Evolutionary conservation across 2,329 filamentous ascomycete species (phyloP).

Genomic region (Aspergillus sp.): DNA sequence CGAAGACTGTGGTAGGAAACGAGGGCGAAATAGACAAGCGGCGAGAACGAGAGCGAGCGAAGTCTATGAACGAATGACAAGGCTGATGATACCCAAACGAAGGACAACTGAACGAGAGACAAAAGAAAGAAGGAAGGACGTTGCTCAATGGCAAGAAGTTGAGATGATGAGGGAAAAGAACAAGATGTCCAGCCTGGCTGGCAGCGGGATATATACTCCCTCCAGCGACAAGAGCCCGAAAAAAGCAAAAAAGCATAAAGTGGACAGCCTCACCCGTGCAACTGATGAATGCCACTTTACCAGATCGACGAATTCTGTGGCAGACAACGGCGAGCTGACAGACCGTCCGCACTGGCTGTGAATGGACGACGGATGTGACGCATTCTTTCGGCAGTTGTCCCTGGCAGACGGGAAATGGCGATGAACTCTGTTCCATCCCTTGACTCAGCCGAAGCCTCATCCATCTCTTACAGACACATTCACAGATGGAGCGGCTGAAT

Average conservation of each 20-base stretch:
- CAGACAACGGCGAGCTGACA: constrained; percentile 13
- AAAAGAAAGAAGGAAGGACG: constrained; percentile 12
- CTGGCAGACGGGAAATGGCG: constrained; percentile 3
- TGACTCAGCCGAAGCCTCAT: not conserved
- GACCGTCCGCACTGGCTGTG: too few relatives aligned
- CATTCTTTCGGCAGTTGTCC: constrained; percentile 16
- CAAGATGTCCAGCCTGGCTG: constrained; percentile 11
- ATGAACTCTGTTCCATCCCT: not conserved
- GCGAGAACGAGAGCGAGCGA: too few relatives aligned
- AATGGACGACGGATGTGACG: constrained; percentile 16
- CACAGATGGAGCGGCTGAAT: too few relatives aligned
- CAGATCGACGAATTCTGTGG: constrained; percentile 16
- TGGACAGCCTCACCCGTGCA: constrained; percentile 20
- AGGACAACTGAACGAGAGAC: too few relatives aligned
- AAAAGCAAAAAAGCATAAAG: constrained; percentile 19
- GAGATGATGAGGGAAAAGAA: constrained; percentile 22
- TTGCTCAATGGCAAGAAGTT: constrained; percentile 1
- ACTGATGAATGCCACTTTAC: constrained; percentile 11
- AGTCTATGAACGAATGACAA: not conserved
- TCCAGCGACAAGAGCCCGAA: not conserved
- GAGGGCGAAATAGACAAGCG: not conserved
- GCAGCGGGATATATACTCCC: not conserved
- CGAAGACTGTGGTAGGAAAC: not conserved
- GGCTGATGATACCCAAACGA: not conserved
- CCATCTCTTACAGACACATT: not conserved